phyloP scores from a whole-genome alignment of 805 yeast species.

The Sugiyamaella qingdaonensis region DNA sequence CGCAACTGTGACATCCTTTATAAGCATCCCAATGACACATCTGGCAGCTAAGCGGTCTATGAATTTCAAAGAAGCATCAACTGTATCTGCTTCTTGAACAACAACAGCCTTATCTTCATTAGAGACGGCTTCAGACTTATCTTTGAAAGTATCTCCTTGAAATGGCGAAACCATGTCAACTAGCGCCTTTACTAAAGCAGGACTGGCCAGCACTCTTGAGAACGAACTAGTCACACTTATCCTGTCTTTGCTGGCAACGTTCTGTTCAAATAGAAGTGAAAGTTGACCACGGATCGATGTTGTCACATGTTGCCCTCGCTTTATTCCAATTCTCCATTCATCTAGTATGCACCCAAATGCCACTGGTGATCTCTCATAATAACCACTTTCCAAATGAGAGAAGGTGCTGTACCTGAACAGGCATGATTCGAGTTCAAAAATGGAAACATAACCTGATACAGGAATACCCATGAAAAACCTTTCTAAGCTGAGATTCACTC shows the following conservation, averaged over 20 bases:
- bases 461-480: not conserved
- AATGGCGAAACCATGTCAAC: not conserved
- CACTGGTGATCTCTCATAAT: not conserved
- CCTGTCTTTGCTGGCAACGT: not conserved
- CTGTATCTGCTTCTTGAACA: not conserved
- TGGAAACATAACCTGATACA: not conserved
- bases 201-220: not conserved
- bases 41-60: slow-evolving; percentile 4
- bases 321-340: not conserved
- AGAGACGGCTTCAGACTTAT: not conserved
- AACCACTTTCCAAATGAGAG: slow-evolving; percentile 1
- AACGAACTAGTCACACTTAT: slow-evolving; percentile 2
- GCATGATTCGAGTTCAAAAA: not conserved
- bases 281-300: not conserved
- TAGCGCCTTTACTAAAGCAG: not conserved
- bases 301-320: not conserved
- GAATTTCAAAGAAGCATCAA: not conserved
- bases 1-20: slow-evolving; percentile 41
- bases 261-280: not conserved
- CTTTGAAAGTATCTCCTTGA: not conserved
- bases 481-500: not conserved
- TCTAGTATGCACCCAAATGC: not conserved
- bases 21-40: not conserved
- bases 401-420: not conserved
- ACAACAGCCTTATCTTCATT: not conserved